phyloP scores from a whole-genome alignment of 495 filamentous ascomycete species.

The Stereocaulon alpinum region DNA sequence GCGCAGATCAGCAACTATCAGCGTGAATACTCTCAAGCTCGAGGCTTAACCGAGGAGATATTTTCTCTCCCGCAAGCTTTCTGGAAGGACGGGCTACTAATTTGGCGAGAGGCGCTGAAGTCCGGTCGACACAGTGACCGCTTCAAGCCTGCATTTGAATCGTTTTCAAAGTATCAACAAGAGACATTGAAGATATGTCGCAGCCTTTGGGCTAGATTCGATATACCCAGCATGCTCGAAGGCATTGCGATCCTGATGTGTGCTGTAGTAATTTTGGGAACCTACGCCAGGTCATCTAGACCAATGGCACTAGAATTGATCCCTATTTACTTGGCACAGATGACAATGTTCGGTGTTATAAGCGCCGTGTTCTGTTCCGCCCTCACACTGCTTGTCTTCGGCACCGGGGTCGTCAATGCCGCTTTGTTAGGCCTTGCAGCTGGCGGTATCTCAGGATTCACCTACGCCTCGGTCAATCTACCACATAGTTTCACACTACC shows the following conservation, averaged over 20 bases:
- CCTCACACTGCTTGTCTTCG: slow-evolving; percentile 24
- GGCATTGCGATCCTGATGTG: slow-evolving; percentile 62
- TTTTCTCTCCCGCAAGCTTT: slow-evolving; percentile 45
- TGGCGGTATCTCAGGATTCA: slow-evolving; percentile 53
- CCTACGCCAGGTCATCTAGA: slow-evolving; percentile 57
- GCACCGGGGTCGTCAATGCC: slow-evolving; percentile 26
- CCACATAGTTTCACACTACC: slow-evolving; percentile 39
- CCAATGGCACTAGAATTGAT: slow-evolving; percentile 44
- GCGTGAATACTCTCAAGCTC: slow-evolving; percentile 48
- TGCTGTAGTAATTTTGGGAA: slow-evolving; percentile 52
- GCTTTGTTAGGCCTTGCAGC: slow-evolving; percentile 41
- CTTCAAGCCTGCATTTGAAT: slow-evolving; percentile 39
- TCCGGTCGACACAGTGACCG: slow-evolving; percentile 28
- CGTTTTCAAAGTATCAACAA: slow-evolving; percentile 63
- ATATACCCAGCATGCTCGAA: slow-evolving; percentile 70
- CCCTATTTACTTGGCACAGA: slow-evolving; percentile 36
- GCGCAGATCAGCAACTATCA: slow-evolving; percentile 89
- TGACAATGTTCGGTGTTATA: slow-evolving; percentile 28
- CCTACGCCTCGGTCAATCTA: slow-evolving; percentile 42
- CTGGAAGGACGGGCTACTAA: slow-evolving; percentile 45
- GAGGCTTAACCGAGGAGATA: slow-evolving; percentile 50
- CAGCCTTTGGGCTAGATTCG: slow-evolving; percentile 80
- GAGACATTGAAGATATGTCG: slow-evolving; percentile 75
- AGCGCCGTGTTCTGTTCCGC: slow-evolving; percentile 35
- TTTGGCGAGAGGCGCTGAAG: slow-evolving; percentile 35